Percentiles rank a stretch among this genome's conserved stretches.
Evolutionary conservation across 106 monocot species (phyloP).

Genomic region (Iris macrosiphon): DNA sequence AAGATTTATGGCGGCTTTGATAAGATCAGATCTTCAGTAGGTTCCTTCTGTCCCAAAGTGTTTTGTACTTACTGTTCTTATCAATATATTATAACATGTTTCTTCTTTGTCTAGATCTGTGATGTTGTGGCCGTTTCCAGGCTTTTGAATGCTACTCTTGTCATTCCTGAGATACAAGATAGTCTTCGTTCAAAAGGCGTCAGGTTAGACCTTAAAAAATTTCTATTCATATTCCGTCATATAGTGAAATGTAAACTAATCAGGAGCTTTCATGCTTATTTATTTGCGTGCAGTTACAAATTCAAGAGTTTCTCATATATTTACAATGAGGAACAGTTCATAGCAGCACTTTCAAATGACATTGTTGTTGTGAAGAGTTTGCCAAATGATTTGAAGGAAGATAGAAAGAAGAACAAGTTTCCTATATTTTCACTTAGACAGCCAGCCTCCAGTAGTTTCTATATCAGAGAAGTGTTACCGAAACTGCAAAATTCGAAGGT

Average conservation of each 20-base stretch:
- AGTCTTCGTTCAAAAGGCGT: slow-evolving; percentile 69
- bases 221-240: neutral
- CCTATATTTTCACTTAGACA: slow-evolving; percentile 49
- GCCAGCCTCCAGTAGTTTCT: slow-evolving; percentile 49
- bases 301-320: slow-evolving; percentile 94
- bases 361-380: slow-evolving; percentile 66
- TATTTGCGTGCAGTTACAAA: slow-evolving; percentile 43
- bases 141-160: slow-evolving; percentile 89
- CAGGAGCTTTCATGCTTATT: neutral
- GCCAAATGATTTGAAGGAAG: slow-evolving; percentile 57
- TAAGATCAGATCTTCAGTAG: slow-evolving; percentile 74
- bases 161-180: slow-evolving; percentile 89
- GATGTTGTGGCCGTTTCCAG: slow-evolving; percentile 79
- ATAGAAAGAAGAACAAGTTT: slow-evolving; percentile 69
- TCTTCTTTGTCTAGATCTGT: slow-evolving; percentile 63
- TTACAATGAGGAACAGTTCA: slow-evolving; percentile 83
- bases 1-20: slow-evolving; percentile 93
- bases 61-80: neutral
- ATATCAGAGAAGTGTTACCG: slow-evolving; percentile 61
- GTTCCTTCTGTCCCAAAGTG: slow-evolving; percentile 16
- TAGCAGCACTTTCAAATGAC: slow-evolving; percentile 70
- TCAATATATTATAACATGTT: slow-evolving; percentile 9
- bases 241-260: neutral
- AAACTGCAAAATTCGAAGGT: slow-evolving; percentile 70
- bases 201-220: slow-evolving; percentile 31